Evolutionary conservation across 2,329 filamentous ascomycete species (phyloP), one percentile per base, ranked within the genome.

Genomic region (Ophiosphaerella narmari): DNA sequence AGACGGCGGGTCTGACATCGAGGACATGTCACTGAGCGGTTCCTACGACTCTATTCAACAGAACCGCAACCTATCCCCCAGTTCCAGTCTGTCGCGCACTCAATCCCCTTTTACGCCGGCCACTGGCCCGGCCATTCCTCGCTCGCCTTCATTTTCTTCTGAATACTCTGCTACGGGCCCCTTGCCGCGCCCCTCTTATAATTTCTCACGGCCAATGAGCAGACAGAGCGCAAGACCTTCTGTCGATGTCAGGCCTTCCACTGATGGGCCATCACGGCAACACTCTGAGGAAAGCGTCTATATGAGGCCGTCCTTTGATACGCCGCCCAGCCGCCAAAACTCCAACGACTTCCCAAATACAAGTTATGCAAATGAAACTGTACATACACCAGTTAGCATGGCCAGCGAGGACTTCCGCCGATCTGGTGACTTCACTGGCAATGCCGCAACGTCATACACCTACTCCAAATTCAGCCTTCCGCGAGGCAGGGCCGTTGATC

Each of bases 151-250:
- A 0, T 82, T 90, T 33, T 86, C 86, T 54, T 97, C 93, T 1
- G 90, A 96, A 54, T 83, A 84, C 43, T 96, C 91, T 2, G 81
- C 82, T 38, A 81, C 76, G 40, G 80, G 82, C 31, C 74, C 78
- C 26, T 74, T 91, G 32, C 85, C 87, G 11, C 83, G 87, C 13
- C 89, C 91, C 1, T 85, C 89, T 0, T 93, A 95, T 75, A 97
- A 99, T 74, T 97, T 97, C 72, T 97, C 94, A 0, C 84, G 94
- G 37, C 94, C 94, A 0, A 76, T 96, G 53, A 97, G 93, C 72
- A 82, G 87, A 67, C 83, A 86, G 52, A 85, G 85, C 54, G 51
- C 54, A 5, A 86, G 82, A 11, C 83, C 84, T 13, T 72, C 71
- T 5, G 46, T 71, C 13, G 75, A 77, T 29, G 67, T 60, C 8